These are phyloP conservation scores for Colletotrichum zoysiae DNA, from an alignment of 2,329 filamentous ascomycete genomes.

Conservation along the genomic window DNA sequence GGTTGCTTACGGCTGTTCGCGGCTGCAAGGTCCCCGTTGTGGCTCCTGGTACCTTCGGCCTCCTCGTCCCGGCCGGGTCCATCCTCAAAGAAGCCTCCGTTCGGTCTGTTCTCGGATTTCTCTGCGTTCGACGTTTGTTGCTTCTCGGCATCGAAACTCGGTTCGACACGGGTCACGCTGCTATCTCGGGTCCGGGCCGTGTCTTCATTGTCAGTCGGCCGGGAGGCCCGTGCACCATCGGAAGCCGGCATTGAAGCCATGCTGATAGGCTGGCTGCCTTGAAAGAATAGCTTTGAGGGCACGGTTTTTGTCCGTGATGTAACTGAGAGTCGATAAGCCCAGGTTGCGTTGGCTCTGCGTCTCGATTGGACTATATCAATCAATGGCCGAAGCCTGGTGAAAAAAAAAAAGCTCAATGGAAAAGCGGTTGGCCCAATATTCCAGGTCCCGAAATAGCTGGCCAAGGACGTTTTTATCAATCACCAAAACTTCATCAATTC, in stretches of 20 bases:
- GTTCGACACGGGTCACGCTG: slow-evolving; percentile 23
- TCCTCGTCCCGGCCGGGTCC: slow-evolving; percentile 31
- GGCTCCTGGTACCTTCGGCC: slow-evolving; percentile 16
- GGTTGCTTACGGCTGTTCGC: slow-evolving; percentile 21
- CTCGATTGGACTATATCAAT: neutral
- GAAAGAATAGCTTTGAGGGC: neutral
- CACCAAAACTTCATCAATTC: neutral
- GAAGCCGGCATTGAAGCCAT: slow-evolving; percentile 15
- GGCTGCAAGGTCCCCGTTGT: slow-evolving; percentile 10
- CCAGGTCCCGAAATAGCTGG: neutral
- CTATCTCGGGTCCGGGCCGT: slow-evolving; percentile 15
- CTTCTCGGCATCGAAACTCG: slow-evolving; percentile 26
- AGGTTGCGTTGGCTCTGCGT: neutral
- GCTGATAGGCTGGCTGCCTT: neutral
- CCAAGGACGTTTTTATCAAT: slow-evolving; percentile 7
- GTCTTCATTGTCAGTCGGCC: neutral
- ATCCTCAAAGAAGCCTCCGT: slow-evolving; percentile 23
- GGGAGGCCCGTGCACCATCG: neutral
- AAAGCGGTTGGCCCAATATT: neutral
- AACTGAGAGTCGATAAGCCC: too few species aligned
- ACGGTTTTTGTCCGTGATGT: neutral
- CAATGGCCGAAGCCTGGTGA: neutral
- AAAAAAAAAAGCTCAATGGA: neutral
- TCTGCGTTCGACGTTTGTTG: neutral
- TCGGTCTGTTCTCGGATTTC: neutral